A percentile compares a stretch with the other conserved stretches of the same genome.
Evolutionary conservation across 345 rosid genomes (phyloP).

Genomic region (Gossypium stocksii): DNA sequence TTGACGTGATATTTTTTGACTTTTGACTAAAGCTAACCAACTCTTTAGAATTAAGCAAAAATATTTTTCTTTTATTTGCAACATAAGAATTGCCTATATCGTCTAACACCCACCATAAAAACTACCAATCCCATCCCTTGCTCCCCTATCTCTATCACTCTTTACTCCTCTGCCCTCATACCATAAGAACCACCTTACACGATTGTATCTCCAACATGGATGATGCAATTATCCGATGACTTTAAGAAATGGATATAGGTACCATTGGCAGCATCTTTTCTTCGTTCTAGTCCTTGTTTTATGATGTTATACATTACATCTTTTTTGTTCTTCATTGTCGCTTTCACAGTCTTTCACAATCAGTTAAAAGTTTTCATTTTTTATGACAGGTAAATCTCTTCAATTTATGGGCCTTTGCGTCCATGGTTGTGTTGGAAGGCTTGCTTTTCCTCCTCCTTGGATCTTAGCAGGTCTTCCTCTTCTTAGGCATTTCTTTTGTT

Average conservation of each 20-base stretch:
- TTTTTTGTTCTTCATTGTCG: not conserved
- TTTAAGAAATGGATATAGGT: constrained; percentile 1
- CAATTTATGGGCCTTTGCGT: not conserved
- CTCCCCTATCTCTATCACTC: no score
- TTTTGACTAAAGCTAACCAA: no score
- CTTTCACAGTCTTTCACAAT: not conserved
- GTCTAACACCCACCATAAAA: no score
- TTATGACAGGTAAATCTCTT: not conserved
- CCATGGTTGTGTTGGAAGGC: constrained; percentile 10
- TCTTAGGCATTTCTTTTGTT: not conserved
- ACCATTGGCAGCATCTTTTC: not conserved
- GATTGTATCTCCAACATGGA: no score
- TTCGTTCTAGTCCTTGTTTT: not conserved
- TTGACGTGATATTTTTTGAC: no score
- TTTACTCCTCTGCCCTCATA: no score
- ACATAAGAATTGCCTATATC: no score
- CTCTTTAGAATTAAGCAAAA: no score
- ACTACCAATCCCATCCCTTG: no score
- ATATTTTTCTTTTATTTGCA: no score
- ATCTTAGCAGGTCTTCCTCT: constrained; percentile 3
- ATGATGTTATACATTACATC: not conserved
- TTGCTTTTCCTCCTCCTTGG: constrained; percentile 6
- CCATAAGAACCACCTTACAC: no score
- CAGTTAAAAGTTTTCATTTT: not conserved
- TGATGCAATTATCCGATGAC: no score